Base-by-base conservation (phyloP, 768 basidiomycete genomes). In the Phylloporus sp. region DNA sequence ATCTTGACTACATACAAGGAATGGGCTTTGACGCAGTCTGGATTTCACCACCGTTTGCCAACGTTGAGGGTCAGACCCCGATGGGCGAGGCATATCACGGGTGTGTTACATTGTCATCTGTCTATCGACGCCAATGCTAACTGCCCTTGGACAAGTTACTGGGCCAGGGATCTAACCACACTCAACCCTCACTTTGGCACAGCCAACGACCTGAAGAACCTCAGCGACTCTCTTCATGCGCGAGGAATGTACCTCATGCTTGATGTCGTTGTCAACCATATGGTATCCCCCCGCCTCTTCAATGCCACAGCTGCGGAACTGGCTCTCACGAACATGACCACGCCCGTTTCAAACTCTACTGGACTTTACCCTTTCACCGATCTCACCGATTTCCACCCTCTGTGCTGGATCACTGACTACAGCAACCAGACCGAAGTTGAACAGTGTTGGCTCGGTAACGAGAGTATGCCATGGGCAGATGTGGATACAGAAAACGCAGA, bases 21-120 rank as follows among this genome's bases (percentile, higher is more conserved):
- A 80, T 84, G 79, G 82, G 82, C 29, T 82, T 82, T 58, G 80
- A 81, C 52, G 80, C 73, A 15, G 49, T 82, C 26, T 83, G 80
- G 81, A 79, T 80, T 45, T 80, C 80, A 2, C 83, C 82, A 1
- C 69, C 81, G 20, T 74, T 76, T 32, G 60, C 71, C 45, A 81
- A 81, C 49, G 63, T 79, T 31, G 76, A 78, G 24, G 75, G 75
- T 2, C 69, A 64, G 43, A 78, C 76, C 1, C 68, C 75, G 0
- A 73, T 78, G 56, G 80, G 81, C 26, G 73, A 80, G 49, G 79
- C 81, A 3, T 84, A 79, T 63, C 83, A 82, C 46, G 80, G 81
- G 75, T 75, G 44, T 20, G 70, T 58, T 41, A 7, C 13, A 0
- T 5, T 20, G 8, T 15, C 9, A 3, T 9, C 8, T 24, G 26